Conservation (phyloP, 2,329 filamentous ascomycete genomes). For the Arthrobotrys sinensis region DNA sequence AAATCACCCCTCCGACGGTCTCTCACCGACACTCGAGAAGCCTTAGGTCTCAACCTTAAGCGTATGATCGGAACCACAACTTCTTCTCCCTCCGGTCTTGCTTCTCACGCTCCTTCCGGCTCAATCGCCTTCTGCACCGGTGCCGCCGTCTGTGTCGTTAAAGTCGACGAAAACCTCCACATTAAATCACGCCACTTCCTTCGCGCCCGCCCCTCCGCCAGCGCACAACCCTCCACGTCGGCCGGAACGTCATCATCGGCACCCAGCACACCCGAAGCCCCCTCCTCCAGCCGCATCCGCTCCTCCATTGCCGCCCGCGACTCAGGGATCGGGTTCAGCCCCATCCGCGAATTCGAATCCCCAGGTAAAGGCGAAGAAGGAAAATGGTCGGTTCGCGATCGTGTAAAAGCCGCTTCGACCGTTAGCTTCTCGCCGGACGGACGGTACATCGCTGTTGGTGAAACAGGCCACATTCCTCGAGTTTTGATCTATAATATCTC, state of each 20-base stretch:
- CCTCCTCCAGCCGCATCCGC: constrained; percentile 76
- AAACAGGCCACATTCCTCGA: constrained; percentile 91
- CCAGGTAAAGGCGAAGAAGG: constrained; percentile 77
- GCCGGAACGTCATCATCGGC: constrained; percentile 70
- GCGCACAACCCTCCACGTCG: constrained; percentile 72
- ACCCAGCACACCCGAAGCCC: constrained; percentile 72
- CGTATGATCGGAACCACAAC: constrained; percentile 94
- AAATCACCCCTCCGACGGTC: constrained; percentile 67
- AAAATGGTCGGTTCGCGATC: constrained; percentile 89
- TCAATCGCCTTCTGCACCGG: constrained; percentile 92
- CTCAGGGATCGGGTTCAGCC: constrained; percentile 66
- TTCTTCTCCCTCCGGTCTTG: constrained; percentile 86
- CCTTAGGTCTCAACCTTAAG: constrained; percentile 77
- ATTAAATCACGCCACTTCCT: constrained; percentile 85
- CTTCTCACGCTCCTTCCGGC: constrained; percentile 78
- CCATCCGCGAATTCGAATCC: constrained; percentile 68
- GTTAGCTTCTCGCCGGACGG: constrained; percentile 90
- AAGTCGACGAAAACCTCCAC: constrained; percentile 77
- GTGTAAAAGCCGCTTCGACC: constrained; percentile 94
- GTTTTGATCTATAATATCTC: constrained; percentile 87
- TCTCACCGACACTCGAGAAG: constrained; percentile 67
- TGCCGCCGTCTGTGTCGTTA: constrained; percentile 90
- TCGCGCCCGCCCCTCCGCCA: constrained; percentile 81
- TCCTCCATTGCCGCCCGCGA: constrained; percentile 72
- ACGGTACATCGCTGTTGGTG: constrained; percentile 89